Evolutionary conservation across 106 monocot species (phyloP), one percentile per base, ranked within the genome.

Genomic region (Phalaenopsis aphrodite): DNA sequence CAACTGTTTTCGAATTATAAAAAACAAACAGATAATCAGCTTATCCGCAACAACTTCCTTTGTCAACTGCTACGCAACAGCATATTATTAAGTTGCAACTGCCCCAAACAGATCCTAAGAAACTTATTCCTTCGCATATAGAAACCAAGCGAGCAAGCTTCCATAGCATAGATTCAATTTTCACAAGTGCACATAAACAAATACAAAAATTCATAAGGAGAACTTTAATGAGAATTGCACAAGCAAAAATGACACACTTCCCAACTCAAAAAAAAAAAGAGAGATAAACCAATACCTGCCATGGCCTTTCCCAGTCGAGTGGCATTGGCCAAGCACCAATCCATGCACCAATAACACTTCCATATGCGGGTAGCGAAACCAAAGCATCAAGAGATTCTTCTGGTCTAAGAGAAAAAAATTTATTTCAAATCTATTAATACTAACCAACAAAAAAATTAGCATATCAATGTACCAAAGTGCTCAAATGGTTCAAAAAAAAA

Each of bases 311-410:
- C 96, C 96, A 97, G 78, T 97, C 96, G 84, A 97, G 96, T 39
- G 96, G 96, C 96, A 97, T 97, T 6, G 96, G 96, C 89, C 89
- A 96, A 85, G 96, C 96, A 79, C 94, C 94, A 84, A 97, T 41
- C 97, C 97, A 97, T 84, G 92, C 94, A 78, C 97, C 97, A 69
- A 97, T 48, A 72, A 94, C 64, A 84, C 94, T 87, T 88, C 97
- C 97, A 86, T 94, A 84, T 56, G 91, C 94, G 21, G 97, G 94
- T 52, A 94, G 75, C 56, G 83, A 89, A 56, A 97, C 79, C 90
- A 97, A 87, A 77, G 81, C 90, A 42, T 94, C 86, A 55, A 86
- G 78, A 64, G 24, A 49, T 82, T 86, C 82, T 14, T 69, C 77
- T 79, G 84, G 87, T 78, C 92, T 92, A 58, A 48, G 86, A 87